Conservation (phyloP, 306 rosid species). For the Prunus salicina region DNA sequence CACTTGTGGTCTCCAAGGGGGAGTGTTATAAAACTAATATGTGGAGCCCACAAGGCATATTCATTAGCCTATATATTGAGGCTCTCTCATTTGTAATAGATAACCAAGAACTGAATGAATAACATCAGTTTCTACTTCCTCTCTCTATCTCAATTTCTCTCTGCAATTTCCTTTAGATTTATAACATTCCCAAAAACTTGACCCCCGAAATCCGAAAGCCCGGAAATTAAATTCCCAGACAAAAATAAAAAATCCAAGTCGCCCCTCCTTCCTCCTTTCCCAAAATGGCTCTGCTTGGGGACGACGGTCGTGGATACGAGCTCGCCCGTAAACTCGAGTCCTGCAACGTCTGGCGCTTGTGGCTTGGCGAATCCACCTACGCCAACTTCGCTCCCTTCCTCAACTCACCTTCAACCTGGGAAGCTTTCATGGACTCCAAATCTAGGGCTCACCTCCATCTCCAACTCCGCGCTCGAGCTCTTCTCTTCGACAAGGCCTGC, state of each 20-base stretch:
- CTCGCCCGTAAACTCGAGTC: conserved; percentile 70
- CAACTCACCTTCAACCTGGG: conserved; percentile 73
- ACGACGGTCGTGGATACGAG: conserved; percentile 85
- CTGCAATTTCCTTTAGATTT: too few relatives aligned
- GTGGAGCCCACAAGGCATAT: too few relatives aligned
- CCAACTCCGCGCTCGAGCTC: conserved; percentile 89
- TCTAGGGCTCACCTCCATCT: conserved; percentile 72
- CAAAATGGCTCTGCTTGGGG: conserved; percentile 75
- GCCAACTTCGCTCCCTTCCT: conserved; percentile 57
- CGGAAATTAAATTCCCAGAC: not conserved
- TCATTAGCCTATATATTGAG: too few relatives aligned
- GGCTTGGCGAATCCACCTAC: conserved; percentile 81
- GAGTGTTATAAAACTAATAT: too few relatives aligned
- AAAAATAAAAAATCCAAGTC: not conserved
- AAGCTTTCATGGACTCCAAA: conserved; percentile 72
- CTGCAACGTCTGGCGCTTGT: conserved; percentile 64
- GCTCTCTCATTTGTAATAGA: too few relatives aligned
- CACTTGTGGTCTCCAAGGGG: too few relatives aligned
- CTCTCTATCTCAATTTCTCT: too few relatives aligned
- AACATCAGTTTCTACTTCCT: too few relatives aligned
- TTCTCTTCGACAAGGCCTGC: conserved; percentile 86
- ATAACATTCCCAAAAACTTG: not conserved
- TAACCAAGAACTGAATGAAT: too few relatives aligned
- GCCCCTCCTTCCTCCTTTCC: not conserved
- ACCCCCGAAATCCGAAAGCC: not conserved